Evolutionary conservation across 2,329 filamentous ascomycete species (phyloP).

Genomic region (Orbilia oligospora): DNA sequence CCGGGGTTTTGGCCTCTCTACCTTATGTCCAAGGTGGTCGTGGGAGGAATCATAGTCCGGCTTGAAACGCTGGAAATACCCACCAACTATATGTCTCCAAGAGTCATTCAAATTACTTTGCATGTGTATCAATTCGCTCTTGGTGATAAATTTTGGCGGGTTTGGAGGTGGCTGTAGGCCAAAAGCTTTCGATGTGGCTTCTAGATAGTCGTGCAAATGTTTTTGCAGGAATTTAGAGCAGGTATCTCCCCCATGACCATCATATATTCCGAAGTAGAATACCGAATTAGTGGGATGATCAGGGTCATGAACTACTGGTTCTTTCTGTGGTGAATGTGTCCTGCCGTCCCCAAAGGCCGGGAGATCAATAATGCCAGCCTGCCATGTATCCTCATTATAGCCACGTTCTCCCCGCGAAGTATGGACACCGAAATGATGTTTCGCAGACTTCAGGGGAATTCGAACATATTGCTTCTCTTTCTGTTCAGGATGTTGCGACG

Average conservation of each 20-base stretch:
- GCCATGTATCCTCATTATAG: slow-evolving; percentile 94
- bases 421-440: slow-evolving; percentile 92
- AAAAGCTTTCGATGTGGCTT: slow-evolving; percentile 80
- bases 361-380: slow-evolving; percentile 92
- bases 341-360: slow-evolving; percentile 80
- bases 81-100: slow-evolving; percentile 88
- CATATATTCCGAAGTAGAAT: slow-evolving; percentile 97
- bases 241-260: slow-evolving; percentile 91
- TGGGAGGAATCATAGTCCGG: slow-evolving; percentile 75
- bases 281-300: slow-evolving; percentile 67
- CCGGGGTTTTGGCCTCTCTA: slow-evolving; percentile 53
- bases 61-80: slow-evolving; percentile 92
- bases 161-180: slow-evolving; percentile 54
- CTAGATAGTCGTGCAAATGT: slow-evolving; percentile 88
- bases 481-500: slow-evolving; percentile 86
- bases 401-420: slow-evolving; percentile 84
- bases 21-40: slow-evolving; percentile 62
- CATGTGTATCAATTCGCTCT: slow-evolving; percentile 76
- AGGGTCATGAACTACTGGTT: slow-evolving; percentile 36
- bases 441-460: slow-evolving; percentile 91
- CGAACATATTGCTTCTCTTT: slow-evolving; percentile 80
- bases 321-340: slow-evolving; percentile 35
- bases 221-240: slow-evolving; percentile 90
- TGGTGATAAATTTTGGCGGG: slow-evolving; percentile 63
- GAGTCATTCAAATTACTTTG: slow-evolving; percentile 79